These are phyloP conservation scores for Botrytis fabae DNA, from an alignment of 2,329 filamentous ascomycete species.

Conservation along the genomic window DNA sequence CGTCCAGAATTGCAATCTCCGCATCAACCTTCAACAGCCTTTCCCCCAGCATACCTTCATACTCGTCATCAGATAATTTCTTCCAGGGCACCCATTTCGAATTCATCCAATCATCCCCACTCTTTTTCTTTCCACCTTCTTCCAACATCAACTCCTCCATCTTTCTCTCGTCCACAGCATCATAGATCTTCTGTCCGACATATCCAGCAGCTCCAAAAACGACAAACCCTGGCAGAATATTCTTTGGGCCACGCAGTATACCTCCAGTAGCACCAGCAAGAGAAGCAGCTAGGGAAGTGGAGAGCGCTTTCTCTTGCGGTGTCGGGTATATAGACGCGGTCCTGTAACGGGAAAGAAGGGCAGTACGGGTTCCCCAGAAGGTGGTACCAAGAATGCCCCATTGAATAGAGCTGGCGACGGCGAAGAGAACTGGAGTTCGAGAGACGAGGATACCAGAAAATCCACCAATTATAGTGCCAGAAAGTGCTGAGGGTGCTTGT, in stretches of 20 bases:
- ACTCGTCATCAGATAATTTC: slow-evolving; percentile 70
- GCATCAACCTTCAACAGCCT: slow-evolving; percentile 70
- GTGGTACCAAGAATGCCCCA: slow-evolving; percentile 77
- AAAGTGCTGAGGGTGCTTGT: slow-evolving; percentile 27
- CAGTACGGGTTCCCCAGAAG: slow-evolving; percentile 61
- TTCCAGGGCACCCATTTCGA: slow-evolving; percentile 73
- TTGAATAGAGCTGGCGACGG: slow-evolving; percentile 71
- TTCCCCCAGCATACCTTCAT: slow-evolving; percentile 67
- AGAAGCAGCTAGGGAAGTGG: slow-evolving; percentile 70
- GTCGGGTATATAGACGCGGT: slow-evolving; percentile 42
- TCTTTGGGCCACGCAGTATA: slow-evolving; percentile 57
- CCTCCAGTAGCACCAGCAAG: slow-evolving; percentile 65
- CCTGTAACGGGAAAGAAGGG: slow-evolving; percentile 50
- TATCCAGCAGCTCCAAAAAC: slow-evolving; percentile 60
- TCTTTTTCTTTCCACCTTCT: slow-evolving; percentile 40
- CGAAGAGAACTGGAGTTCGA: slow-evolving; percentile 67
- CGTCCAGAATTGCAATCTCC: slow-evolving; percentile 76
- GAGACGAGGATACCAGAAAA: slow-evolving; percentile 71
- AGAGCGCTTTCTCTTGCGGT: slow-evolving; percentile 60
- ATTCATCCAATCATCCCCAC: slow-evolving; percentile 46
- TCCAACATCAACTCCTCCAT: slow-evolving; percentile 29
- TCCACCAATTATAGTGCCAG: slow-evolving; percentile 65
- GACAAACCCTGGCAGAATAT: slow-evolving; percentile 56
- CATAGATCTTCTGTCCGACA: slow-evolving; percentile 56
- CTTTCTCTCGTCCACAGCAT: slow-evolving; percentile 48